Evolutionary conservation across 169 alveolate species (phyloP).

Genomic region (Plasmodium chabaudi): DNA sequence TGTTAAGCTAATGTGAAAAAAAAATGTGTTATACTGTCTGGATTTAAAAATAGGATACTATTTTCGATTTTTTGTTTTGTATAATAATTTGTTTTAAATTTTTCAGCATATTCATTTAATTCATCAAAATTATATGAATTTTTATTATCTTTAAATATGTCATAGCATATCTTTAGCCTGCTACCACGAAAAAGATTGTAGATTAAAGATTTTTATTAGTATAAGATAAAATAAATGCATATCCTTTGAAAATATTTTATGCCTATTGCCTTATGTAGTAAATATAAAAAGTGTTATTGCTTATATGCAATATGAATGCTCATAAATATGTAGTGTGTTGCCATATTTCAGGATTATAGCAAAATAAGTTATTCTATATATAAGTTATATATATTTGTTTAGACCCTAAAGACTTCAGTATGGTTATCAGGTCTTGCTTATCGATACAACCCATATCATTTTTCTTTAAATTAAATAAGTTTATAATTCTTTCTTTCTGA

Average conservation of each 20-base stretch:
- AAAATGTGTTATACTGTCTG: slow-evolving; percentile 15
- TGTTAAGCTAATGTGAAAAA: not conserved
- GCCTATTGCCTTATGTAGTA: too few relatives aligned
- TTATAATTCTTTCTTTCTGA: slow-evolving; percentile 50
- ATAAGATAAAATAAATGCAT: not conserved
- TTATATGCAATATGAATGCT: too few relatives aligned
- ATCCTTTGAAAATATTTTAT: too few relatives aligned
- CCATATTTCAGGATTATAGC: too few relatives aligned
- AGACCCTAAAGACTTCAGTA: slow-evolving; percentile 68
- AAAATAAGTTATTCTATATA: too few relatives aligned
- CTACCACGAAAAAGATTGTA: not conserved
- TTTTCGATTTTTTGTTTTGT: slow-evolving; percentile 52
- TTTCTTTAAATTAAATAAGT: slow-evolving; percentile 64
- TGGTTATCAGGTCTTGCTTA: slow-evolving; percentile 60
- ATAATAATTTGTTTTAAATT: slow-evolving; percentile 44
- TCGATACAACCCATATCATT: slow-evolving; percentile 36
- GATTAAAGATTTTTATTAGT: not conserved
- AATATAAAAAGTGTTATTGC: too few relatives aligned
- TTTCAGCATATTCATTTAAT: slow-evolving; percentile 33
- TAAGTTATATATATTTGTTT: too few relatives aligned
- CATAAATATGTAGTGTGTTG: too few relatives aligned
- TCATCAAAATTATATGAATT: slow-evolving; percentile 48
- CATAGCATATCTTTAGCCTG: slow-evolving; percentile 49
- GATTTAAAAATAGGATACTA: slow-evolving; percentile 41
- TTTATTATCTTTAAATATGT: slow-evolving; percentile 59